phyloP scores from a whole-genome alignment of 2,329 filamentous ascomycete species.

The Curvularia spicifera region DNA sequence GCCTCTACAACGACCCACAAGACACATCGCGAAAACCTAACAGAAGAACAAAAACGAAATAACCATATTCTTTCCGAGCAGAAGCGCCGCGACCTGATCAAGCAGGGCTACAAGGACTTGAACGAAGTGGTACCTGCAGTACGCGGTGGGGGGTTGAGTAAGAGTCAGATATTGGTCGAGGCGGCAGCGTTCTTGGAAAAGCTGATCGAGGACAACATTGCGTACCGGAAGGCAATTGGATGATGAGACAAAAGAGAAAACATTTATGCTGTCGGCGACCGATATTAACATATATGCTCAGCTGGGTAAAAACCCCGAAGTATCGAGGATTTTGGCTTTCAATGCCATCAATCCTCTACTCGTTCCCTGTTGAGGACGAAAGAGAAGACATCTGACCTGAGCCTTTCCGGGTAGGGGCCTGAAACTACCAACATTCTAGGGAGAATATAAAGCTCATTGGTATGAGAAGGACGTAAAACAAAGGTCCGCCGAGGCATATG shows the following conservation, averaged over 20 bases:
- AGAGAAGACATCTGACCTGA: not conserved
- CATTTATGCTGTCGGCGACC: not conserved
- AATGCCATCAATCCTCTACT: not conserved
- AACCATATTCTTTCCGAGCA: conserved; percentile 91
- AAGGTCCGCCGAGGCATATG: not conserved
- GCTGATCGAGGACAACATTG: conserved; percentile 68
- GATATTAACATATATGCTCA: not conserved
- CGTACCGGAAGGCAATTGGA: conserved; percentile 14
- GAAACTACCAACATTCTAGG: not conserved
- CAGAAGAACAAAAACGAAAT: conserved; percentile 79
- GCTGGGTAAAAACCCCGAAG: not conserved
- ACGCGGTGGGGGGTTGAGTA: conserved; percentile 77
- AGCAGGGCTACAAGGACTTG: conserved; percentile 83
- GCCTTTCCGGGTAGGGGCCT: not conserved
- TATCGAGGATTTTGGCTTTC: not conserved
- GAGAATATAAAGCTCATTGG: not conserved
- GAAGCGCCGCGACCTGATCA: conserved; percentile 81
- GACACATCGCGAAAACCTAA: conserved; percentile 63
- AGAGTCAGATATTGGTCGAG: conserved; percentile 78
- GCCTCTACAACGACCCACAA: conserved; percentile 34
- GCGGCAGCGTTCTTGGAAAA: conserved; percentile 80
- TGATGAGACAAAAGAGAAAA: not conserved
- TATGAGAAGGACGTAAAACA: not conserved
- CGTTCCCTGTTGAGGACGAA: not conserved
- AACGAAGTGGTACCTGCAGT: conserved; percentile 77